A percentile compares a stretch with the other conserved stretches of the same genome.
Evolutionary conservation across 176 grass and related monocot species (phyloP).

Genomic region (Hordeum marinum): DNA sequence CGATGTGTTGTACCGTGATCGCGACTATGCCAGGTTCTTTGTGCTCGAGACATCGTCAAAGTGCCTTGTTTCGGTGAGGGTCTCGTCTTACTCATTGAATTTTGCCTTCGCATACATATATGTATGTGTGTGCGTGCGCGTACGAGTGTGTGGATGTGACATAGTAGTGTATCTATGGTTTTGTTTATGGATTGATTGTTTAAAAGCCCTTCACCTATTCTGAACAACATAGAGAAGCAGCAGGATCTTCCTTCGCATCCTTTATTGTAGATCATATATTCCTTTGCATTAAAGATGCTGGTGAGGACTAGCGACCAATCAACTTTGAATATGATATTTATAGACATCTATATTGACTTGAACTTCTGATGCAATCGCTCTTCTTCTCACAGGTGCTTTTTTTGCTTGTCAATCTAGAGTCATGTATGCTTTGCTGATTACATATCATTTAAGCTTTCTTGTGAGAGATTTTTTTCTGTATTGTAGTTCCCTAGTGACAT

Average conservation of each 20-base stretch:
- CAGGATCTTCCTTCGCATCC: slow-evolving; percentile 85
- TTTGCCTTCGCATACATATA: not conserved
- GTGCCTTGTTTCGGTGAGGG: too few species aligned
- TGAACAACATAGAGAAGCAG: slow-evolving; percentile 67
- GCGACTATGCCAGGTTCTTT: too few species aligned
- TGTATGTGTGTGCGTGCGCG: not conserved
- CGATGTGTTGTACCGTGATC: too few species aligned
- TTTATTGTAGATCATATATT: slow-evolving; percentile 97
- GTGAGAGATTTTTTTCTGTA: too few species aligned
- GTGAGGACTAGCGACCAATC: slow-evolving; percentile 32
- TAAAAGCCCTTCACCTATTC: slow-evolving; percentile 13
- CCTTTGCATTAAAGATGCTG: slow-evolving; percentile 98
- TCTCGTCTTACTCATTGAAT: too few species aligned
- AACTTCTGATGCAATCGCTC: slow-evolving; percentile 91
- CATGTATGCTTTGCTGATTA: too few species aligned
- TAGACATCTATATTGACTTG: slow-evolving; percentile 40
- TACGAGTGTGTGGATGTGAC: too few species aligned
- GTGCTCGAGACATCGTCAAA: too few species aligned
- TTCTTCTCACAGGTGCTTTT: slow-evolving; percentile 82
- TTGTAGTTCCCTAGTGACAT: too few species aligned
- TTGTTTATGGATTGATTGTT: too few species aligned
- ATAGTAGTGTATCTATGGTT: too few species aligned
- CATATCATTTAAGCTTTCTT: too few species aligned
- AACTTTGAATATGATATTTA: slow-evolving; percentile 5
- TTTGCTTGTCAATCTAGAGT: not conserved